Conservation (phyloP, 2,329 filamentous ascomycete species). For the Talaromyces sp. region DNA sequence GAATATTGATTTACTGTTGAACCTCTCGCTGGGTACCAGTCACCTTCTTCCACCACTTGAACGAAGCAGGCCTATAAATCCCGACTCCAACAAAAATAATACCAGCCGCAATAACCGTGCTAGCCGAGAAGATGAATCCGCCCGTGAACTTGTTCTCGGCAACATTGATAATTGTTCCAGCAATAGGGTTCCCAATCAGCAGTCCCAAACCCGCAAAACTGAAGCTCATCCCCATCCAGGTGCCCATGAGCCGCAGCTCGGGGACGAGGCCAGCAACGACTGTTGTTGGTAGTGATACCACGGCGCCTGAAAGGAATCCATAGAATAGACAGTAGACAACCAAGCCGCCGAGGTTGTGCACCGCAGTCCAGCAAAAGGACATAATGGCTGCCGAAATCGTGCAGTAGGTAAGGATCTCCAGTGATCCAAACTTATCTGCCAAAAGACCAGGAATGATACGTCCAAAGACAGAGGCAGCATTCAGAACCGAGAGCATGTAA, state of each 20-base stretch:
- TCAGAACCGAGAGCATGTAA: slow-evolving; percentile 66
- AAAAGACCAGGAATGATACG: slow-evolving; percentile 58
- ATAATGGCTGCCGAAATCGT: slow-evolving; percentile 39
- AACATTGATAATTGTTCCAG: neutral
- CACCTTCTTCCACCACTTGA: neutral
- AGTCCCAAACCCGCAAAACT: slow-evolving; percentile 24
- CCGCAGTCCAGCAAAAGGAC: slow-evolving; percentile 42
- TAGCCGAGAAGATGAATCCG: neutral
- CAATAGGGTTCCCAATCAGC: slow-evolving; percentile 24
- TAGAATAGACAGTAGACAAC: slow-evolving; percentile 46
- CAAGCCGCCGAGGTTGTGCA: slow-evolving; percentile 42
- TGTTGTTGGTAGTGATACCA: slow-evolving; percentile 31
- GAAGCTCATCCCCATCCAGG: slow-evolving; percentile 44
- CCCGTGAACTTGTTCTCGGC: neutral
- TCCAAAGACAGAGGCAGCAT: slow-evolving; percentile 59
- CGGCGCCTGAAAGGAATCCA: slow-evolving; percentile 45
- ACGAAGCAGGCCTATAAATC: neutral
- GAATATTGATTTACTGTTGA: neutral
- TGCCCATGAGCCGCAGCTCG: slow-evolving; percentile 36
- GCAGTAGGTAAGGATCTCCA: slow-evolving; percentile 52
- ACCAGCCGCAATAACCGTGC: neutral
- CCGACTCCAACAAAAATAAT: neutral
- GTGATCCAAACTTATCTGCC: slow-evolving; percentile 55
- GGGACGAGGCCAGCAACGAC: slow-evolving; percentile 34
- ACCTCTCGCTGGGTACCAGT: neutral